Percentiles rank a stretch among this genome's conserved stretches.
Evolutionary conservation across 2,329 filamentous ascomycete genomes (phyloP).

Genomic region (Colletotrichum navitas): DNA sequence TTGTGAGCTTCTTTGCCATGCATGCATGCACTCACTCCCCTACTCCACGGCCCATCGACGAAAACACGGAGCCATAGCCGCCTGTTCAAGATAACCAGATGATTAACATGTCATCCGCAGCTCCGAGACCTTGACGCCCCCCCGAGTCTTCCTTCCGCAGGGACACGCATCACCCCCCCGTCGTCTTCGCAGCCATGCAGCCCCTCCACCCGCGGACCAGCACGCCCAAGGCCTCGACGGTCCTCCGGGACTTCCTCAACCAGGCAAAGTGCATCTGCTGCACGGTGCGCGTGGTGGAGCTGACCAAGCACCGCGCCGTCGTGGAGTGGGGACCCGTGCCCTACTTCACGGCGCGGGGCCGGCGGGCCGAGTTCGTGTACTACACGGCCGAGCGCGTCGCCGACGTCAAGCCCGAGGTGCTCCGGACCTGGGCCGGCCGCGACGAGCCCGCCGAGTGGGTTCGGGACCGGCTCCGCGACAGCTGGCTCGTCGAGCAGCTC

Average conservation of each 20-base stretch:
- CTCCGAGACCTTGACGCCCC: background rate
- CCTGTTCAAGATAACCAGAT: background rate
- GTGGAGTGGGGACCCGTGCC: slow-evolving; percentile 42
- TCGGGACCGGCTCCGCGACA: slow-evolving; percentile 39
- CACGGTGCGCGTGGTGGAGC: slow-evolving; percentile 41
- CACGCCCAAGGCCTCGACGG: slow-evolving; percentile 37
- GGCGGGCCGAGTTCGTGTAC: slow-evolving; percentile 40
- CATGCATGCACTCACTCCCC: too few relatives aligned
- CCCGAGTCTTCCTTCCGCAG: background rate
- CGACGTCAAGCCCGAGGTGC: slow-evolving; percentile 40
- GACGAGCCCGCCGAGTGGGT: slow-evolving; percentile 32
- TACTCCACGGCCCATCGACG: background rate
- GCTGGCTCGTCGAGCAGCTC: slow-evolving; percentile 44
- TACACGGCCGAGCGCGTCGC: slow-evolving; percentile 37
- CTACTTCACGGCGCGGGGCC: slow-evolving; percentile 42
- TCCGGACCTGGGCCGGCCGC: slow-evolving; percentile 14
- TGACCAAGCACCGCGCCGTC: slow-evolving; percentile 39
- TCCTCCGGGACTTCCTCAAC: slow-evolving; percentile 38
- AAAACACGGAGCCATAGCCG: background rate
- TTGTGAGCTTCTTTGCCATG: slow-evolving; percentile 29
- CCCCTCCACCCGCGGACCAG: slow-evolving; percentile 42
- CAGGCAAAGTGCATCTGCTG: slow-evolving; percentile 40
- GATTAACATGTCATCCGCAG: slow-evolving; percentile 23
- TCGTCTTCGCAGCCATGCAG: slow-evolving; percentile 23
- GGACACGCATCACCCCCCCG: too few relatives aligned